A percentile compares a stretch with the other conserved stretches of the same genome.
Evolutionary conservation across 1,284 basidiomycete genomes (phyloP).

Genomic region (Mycena sp.): DNA sequence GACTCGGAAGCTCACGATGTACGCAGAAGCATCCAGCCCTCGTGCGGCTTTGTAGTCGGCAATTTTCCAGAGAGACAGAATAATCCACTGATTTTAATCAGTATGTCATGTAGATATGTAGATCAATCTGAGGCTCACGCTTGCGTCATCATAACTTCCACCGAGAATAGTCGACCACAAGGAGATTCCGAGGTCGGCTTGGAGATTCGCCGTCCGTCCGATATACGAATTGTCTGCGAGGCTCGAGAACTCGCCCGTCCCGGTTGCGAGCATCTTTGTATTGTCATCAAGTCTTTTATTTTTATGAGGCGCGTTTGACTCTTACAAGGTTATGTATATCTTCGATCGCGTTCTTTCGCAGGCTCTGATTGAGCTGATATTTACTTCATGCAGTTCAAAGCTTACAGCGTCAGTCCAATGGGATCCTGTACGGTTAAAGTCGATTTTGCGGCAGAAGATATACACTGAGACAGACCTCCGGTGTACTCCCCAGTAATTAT

Average conservation of each 20-base stretch:
- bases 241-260: slow-evolving; percentile 15
- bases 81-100: no score
- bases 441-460: no score
- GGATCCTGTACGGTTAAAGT: no score
- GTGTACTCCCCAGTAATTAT: slow-evolving; percentile 48
- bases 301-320: slow-evolving; percentile 38
- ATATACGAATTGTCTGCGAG: slow-evolving; percentile 26
- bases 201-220: slow-evolving; percentile 14
- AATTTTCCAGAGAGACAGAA: slow-evolving; percentile 62
- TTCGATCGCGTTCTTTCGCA: slow-evolving; percentile 64
- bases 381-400: no score
- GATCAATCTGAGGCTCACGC: no score
- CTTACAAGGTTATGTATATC: slow-evolving; percentile 64
- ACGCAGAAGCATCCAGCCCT: slow-evolving; percentile 45
- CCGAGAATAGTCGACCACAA: slow-evolving; percentile 17
- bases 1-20: slow-evolving; percentile 44
- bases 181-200: slow-evolving; percentile 1
- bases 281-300: neutral
- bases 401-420: slow-evolving; percentile 31
- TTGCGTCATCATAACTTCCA: slow-evolving; percentile 21
- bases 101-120: no score
- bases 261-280: slow-evolving; percentile 30
- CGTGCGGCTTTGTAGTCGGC: slow-evolving; percentile 57
- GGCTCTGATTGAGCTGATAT: no score
- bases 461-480: no score